Evolutionary conservation across 2,329 filamentous ascomycete species (phyloP), one percentile per base, ranked within the genome.

Genomic region (Diplodia intermedia): DNA sequence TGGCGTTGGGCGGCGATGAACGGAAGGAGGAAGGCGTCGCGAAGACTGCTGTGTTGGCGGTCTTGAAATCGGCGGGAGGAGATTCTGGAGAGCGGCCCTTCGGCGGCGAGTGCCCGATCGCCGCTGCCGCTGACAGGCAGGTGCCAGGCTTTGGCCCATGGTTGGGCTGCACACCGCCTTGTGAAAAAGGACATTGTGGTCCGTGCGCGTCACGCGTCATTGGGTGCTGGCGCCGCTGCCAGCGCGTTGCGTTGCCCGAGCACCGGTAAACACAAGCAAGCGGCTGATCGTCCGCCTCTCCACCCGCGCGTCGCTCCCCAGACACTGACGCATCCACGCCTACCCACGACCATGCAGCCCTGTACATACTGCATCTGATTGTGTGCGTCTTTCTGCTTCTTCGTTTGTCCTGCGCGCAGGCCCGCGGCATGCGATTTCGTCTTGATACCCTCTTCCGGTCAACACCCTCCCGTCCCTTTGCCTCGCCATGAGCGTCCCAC

Each of bases 401-500:
- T 60, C 40, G 54, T 63, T 38, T 23, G 23, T 5, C 40, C 40
- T 50, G 43, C 57, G 53, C 49, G 65, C 65, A 55, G 43, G 52
- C 40, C 43, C 43, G 29, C 65, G 65, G 65, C 31, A 67, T 67
- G 65, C 65, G n/a, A 33, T 14, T 67, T 57, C 54, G 53, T 31
- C 49, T 60, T 67, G 54, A 67, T 67, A 60, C 65, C 65, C 65
- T 23, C 36, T 38, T 50, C 65, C 31, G 43, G 20, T 67, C 50
- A 60, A 49, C 65, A 60, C 12, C 33, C 50, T 55, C 29, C 18
- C 54, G 43, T 47, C 52, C 43, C 26, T n/a, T 49, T 40, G 66
- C 66, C 55, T 43, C 65, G 49, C 62, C 71, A 88, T 87, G 85
- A 83, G 84, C 75, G 82, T 81, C 67, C 85, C 85, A 78, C 82